Evolutionary conservation across 768 basidiomycete genomes (phyloP), one percentile per base, ranked within the genome.

Genomic region (Termitomyces sp.): DNA sequence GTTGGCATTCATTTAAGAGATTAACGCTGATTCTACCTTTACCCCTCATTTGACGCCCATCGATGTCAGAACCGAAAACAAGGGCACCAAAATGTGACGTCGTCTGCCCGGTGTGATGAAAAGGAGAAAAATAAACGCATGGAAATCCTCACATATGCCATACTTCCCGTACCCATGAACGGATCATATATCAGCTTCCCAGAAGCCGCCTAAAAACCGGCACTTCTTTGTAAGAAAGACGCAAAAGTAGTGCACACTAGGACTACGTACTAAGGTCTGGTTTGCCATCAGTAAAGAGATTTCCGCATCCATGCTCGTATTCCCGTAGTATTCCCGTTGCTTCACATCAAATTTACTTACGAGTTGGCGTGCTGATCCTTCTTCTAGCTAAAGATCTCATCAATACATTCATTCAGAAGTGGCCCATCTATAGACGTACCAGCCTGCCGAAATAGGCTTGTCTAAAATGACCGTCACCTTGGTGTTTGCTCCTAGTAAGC

Each of bases 281-380:
- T 96, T 96, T 9, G 95, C 93, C 95, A 98, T 98, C 30, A 98
- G 73, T 47, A 99, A 76, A 1, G 94, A 95, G 50, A 98, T 88
- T 70, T 98, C 95, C 0, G 96, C 86, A 65, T 97, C 95, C 97
- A 99, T 99, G 66, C 91, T 92, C 0, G 97, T 99, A 64, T 95
- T 99, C 3, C 97, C 97, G 70, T 86, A 98, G 68, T 91, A 98
- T 15, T 76, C 75, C 9, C 97, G 82, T 65, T 93, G 92, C 72
- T 97, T 98, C 51, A 99, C 89, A 60, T 92, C 88, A 60, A 93
- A 96, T 55, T 75, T 81, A 50, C 75, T 71, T 50, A 93, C 79
- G 36, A 95, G 76, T 3, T 76, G 68, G 6, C 96, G 84, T 0
- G 91, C 89, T 30, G 80, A 77, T 15, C 88, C 88, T 66, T 87